Conservation (phyloP, 768 basidiomycete genomes). For the Tubosaeta sp. region DNA sequence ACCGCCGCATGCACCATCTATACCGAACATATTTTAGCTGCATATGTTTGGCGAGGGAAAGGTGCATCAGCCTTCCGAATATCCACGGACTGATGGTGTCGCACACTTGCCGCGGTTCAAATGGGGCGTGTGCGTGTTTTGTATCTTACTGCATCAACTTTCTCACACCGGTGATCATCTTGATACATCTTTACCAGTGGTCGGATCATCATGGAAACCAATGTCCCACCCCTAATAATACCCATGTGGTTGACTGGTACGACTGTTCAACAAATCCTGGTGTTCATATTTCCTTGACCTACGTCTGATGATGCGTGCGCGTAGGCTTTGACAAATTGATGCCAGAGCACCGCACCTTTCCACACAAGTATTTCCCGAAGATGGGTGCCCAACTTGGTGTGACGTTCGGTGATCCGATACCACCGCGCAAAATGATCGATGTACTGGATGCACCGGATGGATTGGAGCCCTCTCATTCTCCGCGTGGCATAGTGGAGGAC, state of each 20-base stretch:
- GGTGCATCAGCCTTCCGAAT: slow-evolving; percentile 67
- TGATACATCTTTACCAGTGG: slow-evolving; percentile 46
- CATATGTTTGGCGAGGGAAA: slow-evolving; percentile 91
- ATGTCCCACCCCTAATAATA: slow-evolving; percentile 70
- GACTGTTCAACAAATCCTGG: slow-evolving; percentile 2
- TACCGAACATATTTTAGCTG: slow-evolving; percentile 46
- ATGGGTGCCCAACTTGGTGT: slow-evolving; percentile 62
- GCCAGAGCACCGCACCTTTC: slow-evolving; percentile 79
- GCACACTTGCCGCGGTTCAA: slow-evolving; percentile 73
- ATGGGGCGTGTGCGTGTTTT: slow-evolving; percentile 83
- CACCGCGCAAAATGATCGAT: slow-evolving; percentile 33
- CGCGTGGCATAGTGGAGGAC: neutral
- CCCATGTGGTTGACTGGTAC: slow-evolving; percentile 93
- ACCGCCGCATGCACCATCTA: neutral
- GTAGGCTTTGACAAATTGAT: slow-evolving; percentile 83
- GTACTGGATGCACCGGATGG: slow-evolving; percentile 14
- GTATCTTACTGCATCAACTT: neutral
- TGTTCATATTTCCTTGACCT: neutral
- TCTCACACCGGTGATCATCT: slow-evolving; percentile 1
- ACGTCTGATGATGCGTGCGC: neutral
- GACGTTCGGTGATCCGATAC: slow-evolving; percentile 76
- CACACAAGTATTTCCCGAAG: slow-evolving; percentile 68
- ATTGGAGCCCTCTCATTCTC: neutral
- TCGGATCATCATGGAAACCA: slow-evolving; percentile 71
- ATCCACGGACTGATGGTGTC: slow-evolving; percentile 40